phyloP scores from a whole-genome alignment of 805 yeast genomes.

The Lipomyces sp. region DNA sequence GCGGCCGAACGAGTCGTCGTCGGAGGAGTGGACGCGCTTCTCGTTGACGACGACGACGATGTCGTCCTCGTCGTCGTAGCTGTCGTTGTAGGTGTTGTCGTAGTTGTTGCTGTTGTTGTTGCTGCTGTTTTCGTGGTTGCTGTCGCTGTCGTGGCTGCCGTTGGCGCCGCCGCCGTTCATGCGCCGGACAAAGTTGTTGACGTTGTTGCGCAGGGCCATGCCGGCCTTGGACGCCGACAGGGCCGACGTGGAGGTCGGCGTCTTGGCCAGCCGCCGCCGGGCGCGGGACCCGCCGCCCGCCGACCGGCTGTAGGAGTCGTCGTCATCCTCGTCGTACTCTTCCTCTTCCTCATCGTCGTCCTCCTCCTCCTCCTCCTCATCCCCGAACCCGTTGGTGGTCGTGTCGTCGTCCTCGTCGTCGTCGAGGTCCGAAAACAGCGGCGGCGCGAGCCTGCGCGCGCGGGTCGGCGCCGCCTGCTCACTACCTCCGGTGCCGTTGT shows the following conservation, averaged over 20 bases:
- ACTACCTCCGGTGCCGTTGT: too few relatives aligned
- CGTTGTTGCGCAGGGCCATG: not conserved
- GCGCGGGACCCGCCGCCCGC: too few relatives aligned
- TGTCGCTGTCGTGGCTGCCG: not conserved
- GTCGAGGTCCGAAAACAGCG: too few relatives aligned
- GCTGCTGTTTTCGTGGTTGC: not conserved
- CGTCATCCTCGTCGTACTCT: not conserved
- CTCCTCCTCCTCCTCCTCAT: not conserved
- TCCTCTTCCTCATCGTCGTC: conserved; percentile 1
- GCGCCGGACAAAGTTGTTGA: not conserved
- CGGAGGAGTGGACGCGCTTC: conserved; percentile 5
- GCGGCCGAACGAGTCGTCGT: not conserved
- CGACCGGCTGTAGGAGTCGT: too few relatives aligned
- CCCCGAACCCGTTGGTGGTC: too few relatives aligned
- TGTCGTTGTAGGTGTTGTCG: too few relatives aligned
- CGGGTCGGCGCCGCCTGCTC: too few relatives aligned
- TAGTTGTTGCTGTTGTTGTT: not conserved
- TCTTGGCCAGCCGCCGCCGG: too few relatives aligned
- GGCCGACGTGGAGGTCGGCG: not conserved
- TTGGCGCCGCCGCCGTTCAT: too few relatives aligned
- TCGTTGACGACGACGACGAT: conserved; percentile 10
- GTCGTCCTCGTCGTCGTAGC: conserved; percentile 7
- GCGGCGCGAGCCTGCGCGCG: too few relatives aligned
- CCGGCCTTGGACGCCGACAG: not conserved
- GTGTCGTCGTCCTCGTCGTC: not conserved